Conservation (phyloP, 345 rosid species). For the thale cress (Arabidopsis thaliana) region DNA sequence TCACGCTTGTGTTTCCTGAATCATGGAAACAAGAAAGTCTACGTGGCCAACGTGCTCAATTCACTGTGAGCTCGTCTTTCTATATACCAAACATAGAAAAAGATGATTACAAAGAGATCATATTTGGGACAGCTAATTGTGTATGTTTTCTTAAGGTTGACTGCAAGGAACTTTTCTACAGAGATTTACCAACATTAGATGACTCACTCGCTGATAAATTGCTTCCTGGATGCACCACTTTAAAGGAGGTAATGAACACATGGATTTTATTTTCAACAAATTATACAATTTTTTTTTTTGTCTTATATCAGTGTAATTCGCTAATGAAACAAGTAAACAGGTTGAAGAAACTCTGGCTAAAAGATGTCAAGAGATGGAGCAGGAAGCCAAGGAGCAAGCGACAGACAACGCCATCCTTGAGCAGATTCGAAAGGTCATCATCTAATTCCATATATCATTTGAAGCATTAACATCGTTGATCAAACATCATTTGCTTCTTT, state of each 20-base stretch:
- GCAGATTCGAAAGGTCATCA: slow-evolving; percentile 75
- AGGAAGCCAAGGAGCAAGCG: slow-evolving; percentile 85
- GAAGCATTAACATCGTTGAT: slow-evolving; percentile 6
- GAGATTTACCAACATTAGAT: slow-evolving; percentile 78
- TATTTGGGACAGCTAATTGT: neutral
- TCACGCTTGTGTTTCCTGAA: slow-evolving; percentile 80
- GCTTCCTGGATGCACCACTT: slow-evolving; percentile 76
- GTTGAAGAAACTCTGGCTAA: slow-evolving; percentile 71
- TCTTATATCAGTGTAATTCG: neutral
- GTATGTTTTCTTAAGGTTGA: slow-evolving; percentile 60
- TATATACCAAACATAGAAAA: neutral
- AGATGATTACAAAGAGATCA: slow-evolving; percentile 13
- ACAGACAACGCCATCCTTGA: slow-evolving; percentile 93
- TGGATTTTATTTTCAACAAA: slow-evolving; percentile 7
- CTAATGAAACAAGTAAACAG: slow-evolving; percentile 51
- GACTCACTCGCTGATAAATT: slow-evolving; percentile 88
- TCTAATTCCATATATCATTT: neutral
- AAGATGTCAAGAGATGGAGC: slow-evolving; percentile 79
- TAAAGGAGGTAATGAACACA: slow-evolving; percentile 62
- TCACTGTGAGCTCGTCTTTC: slow-evolving; percentile 68
- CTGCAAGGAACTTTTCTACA: slow-evolving; percentile 82
- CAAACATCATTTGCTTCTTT: slow-evolving; percentile 13
- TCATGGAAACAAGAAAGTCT: slow-evolving; percentile 90
- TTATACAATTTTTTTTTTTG: neutral
- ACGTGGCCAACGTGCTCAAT: slow-evolving; percentile 81